Conservation (phyloP, 495 filamentous ascomycete genomes). For the Pyronema omphalodes region DNA sequence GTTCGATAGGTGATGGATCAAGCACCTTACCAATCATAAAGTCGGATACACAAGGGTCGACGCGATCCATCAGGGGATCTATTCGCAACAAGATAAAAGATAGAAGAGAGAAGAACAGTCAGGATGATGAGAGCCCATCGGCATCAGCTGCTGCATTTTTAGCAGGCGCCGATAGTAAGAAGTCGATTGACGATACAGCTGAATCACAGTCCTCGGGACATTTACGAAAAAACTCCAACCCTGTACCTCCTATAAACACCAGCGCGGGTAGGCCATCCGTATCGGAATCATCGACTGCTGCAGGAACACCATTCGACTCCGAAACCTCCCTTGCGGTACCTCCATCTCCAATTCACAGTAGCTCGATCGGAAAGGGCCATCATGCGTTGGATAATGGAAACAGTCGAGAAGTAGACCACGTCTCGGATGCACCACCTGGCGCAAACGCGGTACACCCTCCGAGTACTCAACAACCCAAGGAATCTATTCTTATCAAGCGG, state of each 20-base stretch:
- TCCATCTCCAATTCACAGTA: constrained; percentile 72
- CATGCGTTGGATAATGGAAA: constrained; percentile 62
- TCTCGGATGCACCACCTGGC: constrained; percentile 78
- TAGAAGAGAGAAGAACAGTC: constrained; percentile 35
- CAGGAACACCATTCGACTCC: constrained; percentile 24
- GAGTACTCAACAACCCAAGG: constrained; percentile 39
- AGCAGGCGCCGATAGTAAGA: not conserved
- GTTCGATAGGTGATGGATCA: constrained; percentile 21
- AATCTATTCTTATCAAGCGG: constrained; percentile 71
- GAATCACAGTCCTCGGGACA: constrained; percentile 23
- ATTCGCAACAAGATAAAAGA: constrained; percentile 56
- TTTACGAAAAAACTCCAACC: constrained; percentile 24
- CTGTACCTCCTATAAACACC: constrained; percentile 17
- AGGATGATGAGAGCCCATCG: constrained; percentile 48
- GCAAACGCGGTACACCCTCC: constrained; percentile 34
- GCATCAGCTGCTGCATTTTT: not conserved
- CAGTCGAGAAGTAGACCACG: constrained; percentile 79
- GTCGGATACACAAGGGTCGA: constrained; percentile 87
- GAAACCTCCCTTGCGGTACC: constrained; percentile 51
- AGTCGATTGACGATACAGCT: not conserved
- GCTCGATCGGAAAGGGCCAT: constrained; percentile 55
- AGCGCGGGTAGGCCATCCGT: constrained; percentile 8
- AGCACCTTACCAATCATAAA: constrained; percentile 63
- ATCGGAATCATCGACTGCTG: constrained; percentile 29
- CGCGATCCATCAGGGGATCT: constrained; percentile 60